phyloP scores from a whole-genome alignment of 2,329 filamentous ascomycete species.

The Ophiostoma quercus region DNA sequence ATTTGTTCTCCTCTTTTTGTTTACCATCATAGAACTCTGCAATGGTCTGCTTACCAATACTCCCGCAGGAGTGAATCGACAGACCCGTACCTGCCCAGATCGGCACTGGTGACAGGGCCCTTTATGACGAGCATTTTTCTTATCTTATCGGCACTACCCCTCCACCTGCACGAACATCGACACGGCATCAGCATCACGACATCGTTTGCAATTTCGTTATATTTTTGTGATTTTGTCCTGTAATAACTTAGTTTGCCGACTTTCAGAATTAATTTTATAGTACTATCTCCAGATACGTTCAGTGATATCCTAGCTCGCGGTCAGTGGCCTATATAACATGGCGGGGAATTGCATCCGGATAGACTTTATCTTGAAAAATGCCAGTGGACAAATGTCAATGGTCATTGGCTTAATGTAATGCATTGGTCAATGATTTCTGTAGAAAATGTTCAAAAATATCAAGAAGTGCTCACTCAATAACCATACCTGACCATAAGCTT shows the following conservation, averaged over 20 bases:
- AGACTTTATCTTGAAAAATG: not conserved
- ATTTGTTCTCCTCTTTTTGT: not conserved
- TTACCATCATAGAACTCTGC: not conserved
- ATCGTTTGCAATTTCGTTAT: not conserved
- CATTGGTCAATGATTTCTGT: not conserved
- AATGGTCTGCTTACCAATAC: not conserved
- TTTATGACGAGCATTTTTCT: slow-evolving; percentile 1
- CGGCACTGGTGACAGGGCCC: not conserved
- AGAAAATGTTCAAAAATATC: not conserved
- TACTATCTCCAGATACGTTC: not conserved
- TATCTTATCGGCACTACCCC: slow-evolving; percentile 10
- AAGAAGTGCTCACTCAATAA: not conserved
- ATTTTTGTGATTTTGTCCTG: not conserved
- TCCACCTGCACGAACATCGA: not conserved
- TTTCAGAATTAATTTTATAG: not conserved
- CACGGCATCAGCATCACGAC: not conserved
- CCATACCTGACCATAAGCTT: not conserved
- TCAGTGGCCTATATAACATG: not conserved
- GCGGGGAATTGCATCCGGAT: not conserved
- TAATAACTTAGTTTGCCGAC: not conserved
- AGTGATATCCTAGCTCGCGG: not conserved
- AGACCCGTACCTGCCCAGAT: not conserved
- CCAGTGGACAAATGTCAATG: not conserved
- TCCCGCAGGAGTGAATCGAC: not conserved
- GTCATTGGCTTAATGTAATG: not conserved